A percentile compares a stretch with the other conserved stretches of the same genome.
phyloP scores from a whole-genome alignment of 768 basidiomycete species.

The Boletus speciosus region DNA sequence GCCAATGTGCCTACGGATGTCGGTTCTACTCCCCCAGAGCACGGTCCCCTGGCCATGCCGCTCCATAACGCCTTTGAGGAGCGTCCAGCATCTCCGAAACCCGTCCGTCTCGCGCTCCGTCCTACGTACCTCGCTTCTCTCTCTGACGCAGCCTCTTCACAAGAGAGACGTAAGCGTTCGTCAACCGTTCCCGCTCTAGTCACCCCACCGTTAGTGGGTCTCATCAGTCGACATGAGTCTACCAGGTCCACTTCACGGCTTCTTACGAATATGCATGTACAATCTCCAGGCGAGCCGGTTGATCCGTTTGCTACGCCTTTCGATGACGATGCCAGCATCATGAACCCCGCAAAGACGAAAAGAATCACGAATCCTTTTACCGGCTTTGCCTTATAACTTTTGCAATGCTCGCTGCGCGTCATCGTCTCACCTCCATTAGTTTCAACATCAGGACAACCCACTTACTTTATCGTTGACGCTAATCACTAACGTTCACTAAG shows the following conservation, averaged over 20 bases:
- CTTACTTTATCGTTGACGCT: constrained; percentile 15
- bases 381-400: constrained; percentile 31
- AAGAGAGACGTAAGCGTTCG: constrained; percentile 21
- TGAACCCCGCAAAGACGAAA: constrained; percentile 33
- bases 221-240: constrained; percentile 17
- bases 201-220: constrained; percentile 13
- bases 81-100: constrained; percentile 13
- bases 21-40: constrained; percentile 20
- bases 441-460: not conserved
- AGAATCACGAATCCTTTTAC: constrained; percentile 55
- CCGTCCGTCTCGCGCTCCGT: constrained; percentile 14
- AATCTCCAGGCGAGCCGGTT: constrained; percentile 30
- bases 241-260: constrained; percentile 42
- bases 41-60: constrained; percentile 36
- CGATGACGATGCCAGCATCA: constrained; percentile 59
- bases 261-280: constrained; percentile 41
- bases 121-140: constrained; percentile 15
- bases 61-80: constrained; percentile 41
- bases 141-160: constrained; percentile 5
- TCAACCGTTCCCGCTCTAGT: constrained; percentile 17
- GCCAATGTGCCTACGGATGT: constrained; percentile 38
- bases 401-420: not conserved
- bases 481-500: constrained; percentile 9
- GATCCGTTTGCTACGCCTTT: constrained; percentile 77
- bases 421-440: not conserved